These are phyloP conservation scores for Penicillium sp. DNA, from an alignment of 2,329 filamentous ascomycete genomes.

Conservation along the genomic window DNA sequence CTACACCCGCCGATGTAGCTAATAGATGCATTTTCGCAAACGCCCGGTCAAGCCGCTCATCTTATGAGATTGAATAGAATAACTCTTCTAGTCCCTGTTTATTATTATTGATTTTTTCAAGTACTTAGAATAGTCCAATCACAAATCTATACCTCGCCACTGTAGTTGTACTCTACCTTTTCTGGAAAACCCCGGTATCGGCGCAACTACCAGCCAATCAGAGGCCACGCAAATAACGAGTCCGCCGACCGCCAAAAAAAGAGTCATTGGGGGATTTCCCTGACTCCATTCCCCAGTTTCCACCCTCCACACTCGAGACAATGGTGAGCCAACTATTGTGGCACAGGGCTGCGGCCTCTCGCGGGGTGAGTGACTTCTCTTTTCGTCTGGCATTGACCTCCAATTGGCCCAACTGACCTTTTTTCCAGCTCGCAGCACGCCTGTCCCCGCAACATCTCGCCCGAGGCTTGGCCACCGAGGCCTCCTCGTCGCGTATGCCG, in stretches of 20 bases:
- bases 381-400: neutral
- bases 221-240: slow-evolving; percentile 23
- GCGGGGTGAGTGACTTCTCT: slow-evolving; percentile 35
- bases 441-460: slow-evolving; percentile 36
- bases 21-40: no score
- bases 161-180: no score
- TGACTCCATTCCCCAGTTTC: slow-evolving; percentile 23
- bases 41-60: no score
- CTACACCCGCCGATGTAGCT: no score
- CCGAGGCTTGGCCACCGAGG: slow-evolving; percentile 44
- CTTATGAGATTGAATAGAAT: no score
- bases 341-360: slow-evolving; percentile 43
- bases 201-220: slow-evolving; percentile 25
- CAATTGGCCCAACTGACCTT: slow-evolving; percentile 16
- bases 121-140: no score
- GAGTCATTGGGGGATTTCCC: slow-evolving; percentile 15
- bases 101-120: no score
- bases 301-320: slow-evolving; percentile 23
- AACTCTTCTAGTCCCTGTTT: no score
- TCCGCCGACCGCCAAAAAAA: slow-evolving; percentile 22
- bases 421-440: slow-evolving; percentile 37
- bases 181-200: slow-evolving; percentile 24
- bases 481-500: slow-evolving; percentile 63
- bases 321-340: slow-evolving; percentile 48
- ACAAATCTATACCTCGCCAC: no score